Base-by-base conservation (phyloP, 306 rosid species). In the Fagus crenata region DNA sequence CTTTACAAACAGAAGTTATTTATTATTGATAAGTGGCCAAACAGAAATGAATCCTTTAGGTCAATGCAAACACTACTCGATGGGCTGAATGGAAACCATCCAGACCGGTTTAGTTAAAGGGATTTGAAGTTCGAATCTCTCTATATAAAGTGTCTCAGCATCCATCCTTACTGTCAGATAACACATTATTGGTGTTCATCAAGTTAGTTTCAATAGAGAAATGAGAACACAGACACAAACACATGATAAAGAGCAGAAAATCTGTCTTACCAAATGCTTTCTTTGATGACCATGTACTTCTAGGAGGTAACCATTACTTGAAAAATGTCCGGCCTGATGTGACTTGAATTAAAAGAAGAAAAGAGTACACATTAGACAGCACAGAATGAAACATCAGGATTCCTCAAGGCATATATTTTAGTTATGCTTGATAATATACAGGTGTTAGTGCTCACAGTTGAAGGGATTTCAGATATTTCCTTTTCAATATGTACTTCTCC, bases 381-480 rank as follows among this genome's bases (percentile, higher is more conserved):
- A 65, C 32, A 15, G 1, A 17, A 65, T 15, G 49, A 65, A 65
- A 65, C 49, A 67, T 39, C 31, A 39, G 37, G 49, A 37, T 67
- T 67, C 28, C 6, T n/a, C 49, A 6, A 67, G 71, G 13, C 13
- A 67, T 13, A 33, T 35, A 63, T 7, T 53, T 22, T 40, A 64
- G 3, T 53, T 31, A 64, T 65, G 59, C 49, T 56, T 6, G 36
- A 69, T 46, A 7, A 46, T 3, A 4, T 2, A 0, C 13, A 28
- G 68, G 77, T 13, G 17, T 33, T 8, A 22, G 67, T 71, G 80
- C 88, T 87, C 76, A 82, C 88, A 43, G 69, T 31, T 8, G 76
- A 78, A 71, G 78, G 59, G 53, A 72, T 75, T 74, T 87, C 80
- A 13, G 71, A 55, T 33, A 77, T 41, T 11, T 74, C 81, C 40